Conservation (phyloP, 1,139 yeast species). For the Nematodospora anomalae region DNA sequence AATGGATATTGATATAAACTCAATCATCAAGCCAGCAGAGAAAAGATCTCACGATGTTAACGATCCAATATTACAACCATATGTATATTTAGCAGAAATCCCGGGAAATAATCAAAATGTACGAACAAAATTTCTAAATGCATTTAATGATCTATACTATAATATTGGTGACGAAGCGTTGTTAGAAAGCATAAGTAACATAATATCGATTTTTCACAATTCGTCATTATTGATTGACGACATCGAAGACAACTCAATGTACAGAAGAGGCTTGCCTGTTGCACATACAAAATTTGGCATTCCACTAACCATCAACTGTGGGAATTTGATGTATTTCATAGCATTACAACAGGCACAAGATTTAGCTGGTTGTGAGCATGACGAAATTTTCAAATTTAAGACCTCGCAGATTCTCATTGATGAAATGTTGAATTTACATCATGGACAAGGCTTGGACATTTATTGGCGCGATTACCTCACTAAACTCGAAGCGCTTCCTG, state of each 20-base stretch:
- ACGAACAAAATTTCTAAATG: slow-evolving; percentile 28
- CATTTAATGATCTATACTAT: slow-evolving; percentile 34
- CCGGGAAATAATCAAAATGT: slow-evolving; percentile 38
- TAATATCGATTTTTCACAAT: slow-evolving; percentile 31
- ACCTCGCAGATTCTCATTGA: slow-evolving; percentile 47
- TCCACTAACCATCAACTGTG: slow-evolving; percentile 79
- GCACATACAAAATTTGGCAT: slow-evolving; percentile 77
- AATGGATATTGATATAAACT: slow-evolving; percentile 10
- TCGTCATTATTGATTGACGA: slow-evolving; percentile 62
- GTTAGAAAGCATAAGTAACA: slow-evolving; percentile 22
- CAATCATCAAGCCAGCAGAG: slow-evolving; percentile 7
- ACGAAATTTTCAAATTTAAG: slow-evolving; percentile 10
- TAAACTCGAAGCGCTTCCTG: slow-evolving; percentile 49
- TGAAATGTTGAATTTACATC: slow-evolving; percentile 76
- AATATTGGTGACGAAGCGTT: slow-evolving; percentile 21
- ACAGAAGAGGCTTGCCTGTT: slow-evolving; percentile 74
- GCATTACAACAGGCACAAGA: slow-evolving; percentile 54
- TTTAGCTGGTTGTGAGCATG: slow-evolving; percentile 6
- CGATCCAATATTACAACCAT: slow-evolving; percentile 25
- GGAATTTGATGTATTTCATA: slow-evolving; percentile 77
- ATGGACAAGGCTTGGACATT: slow-evolving; percentile 87
- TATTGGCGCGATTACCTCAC: slow-evolving; percentile 72
- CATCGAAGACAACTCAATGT: slow-evolving; percentile 73
- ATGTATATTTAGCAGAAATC: slow-evolving; percentile 27
- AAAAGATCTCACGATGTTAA: background rate